These are phyloP conservation scores for Hyphopichia homilentoma DNA, from an alignment of 805 yeast genomes.

Conservation along the genomic window DNA sequence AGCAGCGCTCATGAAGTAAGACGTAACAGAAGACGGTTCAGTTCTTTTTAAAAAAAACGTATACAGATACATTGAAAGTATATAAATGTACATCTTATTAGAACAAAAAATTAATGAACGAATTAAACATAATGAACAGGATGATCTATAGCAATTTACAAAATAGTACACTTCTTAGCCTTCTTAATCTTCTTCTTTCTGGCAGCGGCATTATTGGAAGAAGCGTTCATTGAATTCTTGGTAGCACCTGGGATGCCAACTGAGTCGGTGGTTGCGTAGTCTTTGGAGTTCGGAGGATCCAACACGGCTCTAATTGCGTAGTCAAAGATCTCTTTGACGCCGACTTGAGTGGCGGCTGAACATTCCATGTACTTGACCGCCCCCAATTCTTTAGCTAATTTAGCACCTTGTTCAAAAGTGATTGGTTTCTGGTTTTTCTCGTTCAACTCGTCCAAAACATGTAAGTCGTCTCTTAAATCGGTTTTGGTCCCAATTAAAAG, in stretches of 20 bases:
- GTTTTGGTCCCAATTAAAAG: slow-evolving; percentile 84
- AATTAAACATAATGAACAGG: no score
- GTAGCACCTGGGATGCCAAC: slow-evolving; percentile 5
- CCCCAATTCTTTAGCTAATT: slow-evolving; percentile 66
- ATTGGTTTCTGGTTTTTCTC: slow-evolving; percentile 64
- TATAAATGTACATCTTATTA: no score
- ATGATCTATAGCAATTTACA: no score
- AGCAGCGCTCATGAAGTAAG: slow-evolving; percentile 44
- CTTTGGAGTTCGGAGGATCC: slow-evolving; percentile 38
- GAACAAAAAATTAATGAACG: no score
- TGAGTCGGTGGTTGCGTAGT: slow-evolving; percentile 6
- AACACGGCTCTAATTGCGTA: slow-evolving; percentile 72
- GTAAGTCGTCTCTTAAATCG: slow-evolving; percentile 80
- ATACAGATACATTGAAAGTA: no score
- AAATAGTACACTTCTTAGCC: slow-evolving; percentile 38
- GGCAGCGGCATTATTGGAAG: slow-evolving; percentile 4
- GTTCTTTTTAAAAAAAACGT: no score
- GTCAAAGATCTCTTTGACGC: slow-evolving; percentile 82
- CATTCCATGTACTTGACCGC: slow-evolving; percentile 80
- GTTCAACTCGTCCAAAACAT: slow-evolving; percentile 63
- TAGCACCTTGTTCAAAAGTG: slow-evolving; percentile 55
- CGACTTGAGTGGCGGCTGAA: slow-evolving; percentile 85
- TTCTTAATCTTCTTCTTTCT: slow-evolving; percentile 27
- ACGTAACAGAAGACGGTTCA: no score
- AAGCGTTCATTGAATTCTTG: slow-evolving; percentile 5